phyloP scores from a whole-genome alignment of 2,329 filamentous ascomycete species.

The Pseudogymnoascus sp. region DNA sequence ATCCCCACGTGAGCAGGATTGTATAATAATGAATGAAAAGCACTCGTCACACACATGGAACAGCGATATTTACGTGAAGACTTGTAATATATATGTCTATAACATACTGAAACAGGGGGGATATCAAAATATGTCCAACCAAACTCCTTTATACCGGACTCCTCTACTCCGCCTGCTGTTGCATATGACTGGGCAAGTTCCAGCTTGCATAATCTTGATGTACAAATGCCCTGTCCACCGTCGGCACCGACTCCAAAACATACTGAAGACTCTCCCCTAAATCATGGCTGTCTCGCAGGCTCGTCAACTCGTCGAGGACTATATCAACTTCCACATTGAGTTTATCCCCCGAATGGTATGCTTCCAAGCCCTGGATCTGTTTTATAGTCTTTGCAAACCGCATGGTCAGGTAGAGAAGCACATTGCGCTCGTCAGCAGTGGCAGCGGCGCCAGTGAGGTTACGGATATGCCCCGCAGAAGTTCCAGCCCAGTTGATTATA shows the following conservation, averaged over 20 bases:
- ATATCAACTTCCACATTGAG: constrained; percentile 56
- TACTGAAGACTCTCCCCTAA: constrained; percentile 56
- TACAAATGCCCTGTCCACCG: constrained; percentile 33
- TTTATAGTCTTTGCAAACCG: constrained; percentile 44
- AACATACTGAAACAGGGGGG: not conserved
- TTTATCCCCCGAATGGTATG: constrained; percentile 54
- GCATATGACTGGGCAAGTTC: constrained; percentile 30
- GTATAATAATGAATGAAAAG: not conserved
- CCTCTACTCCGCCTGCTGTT: constrained; percentile 21
- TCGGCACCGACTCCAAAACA: constrained; percentile 42
- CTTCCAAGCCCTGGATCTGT: constrained; percentile 45
- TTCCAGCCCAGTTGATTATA: constrained; percentile 60
- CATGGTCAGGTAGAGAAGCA: constrained; percentile 51
- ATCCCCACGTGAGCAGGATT: not conserved
- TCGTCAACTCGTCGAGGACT: constrained; percentile 44
- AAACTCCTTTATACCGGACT: not conserved
- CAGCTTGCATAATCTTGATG: constrained; percentile 31
- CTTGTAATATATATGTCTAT: not conserved
- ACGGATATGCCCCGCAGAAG: constrained; percentile 49
- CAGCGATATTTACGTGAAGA: not conserved
- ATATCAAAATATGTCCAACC: not conserved
- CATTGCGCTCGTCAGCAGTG: constrained; percentile 41
- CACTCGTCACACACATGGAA: not conserved
- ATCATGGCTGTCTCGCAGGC: constrained; percentile 46
- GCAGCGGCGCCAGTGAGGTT: constrained; percentile 51